Percentiles rank a stretch among this genome's conserved stretches.
These are phyloP conservation scores for Colletotrichum navitas DNA, from an alignment of 2,329 filamentous ascomycete genomes.

Conservation along the genomic window DNA sequence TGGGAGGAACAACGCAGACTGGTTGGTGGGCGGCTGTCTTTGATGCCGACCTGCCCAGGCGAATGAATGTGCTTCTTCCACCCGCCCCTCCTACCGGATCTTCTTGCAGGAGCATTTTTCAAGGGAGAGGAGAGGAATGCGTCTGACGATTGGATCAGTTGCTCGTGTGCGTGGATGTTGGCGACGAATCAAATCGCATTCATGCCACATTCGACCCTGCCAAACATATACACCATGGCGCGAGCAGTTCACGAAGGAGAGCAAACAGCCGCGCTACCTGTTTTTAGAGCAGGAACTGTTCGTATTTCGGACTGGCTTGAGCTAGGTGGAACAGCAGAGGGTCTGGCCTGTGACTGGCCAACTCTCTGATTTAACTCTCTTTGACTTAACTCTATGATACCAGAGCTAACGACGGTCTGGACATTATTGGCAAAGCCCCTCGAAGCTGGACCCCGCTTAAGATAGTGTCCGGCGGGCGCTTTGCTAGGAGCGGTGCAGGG, in stretches of 20 bases:
- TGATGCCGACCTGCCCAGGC: conserved; percentile 9
- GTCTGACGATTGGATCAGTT: conserved; percentile 15
- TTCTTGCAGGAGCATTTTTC: conserved; percentile 4
- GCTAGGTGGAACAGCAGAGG: background rate
- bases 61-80: background rate
- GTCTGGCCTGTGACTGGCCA: background rate
- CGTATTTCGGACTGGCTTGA: background rate
- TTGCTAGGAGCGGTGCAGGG: conserved; percentile 33
- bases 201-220: background rate
- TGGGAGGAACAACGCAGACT: background rate
- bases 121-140: conserved; percentile 8
- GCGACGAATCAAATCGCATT: background rate
- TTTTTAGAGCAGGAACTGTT: background rate
- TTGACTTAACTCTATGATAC: background rate
- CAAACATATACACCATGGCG: background rate
- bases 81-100: background rate
- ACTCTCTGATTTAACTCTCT: conserved; percentile 18
- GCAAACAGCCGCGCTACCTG: background rate
- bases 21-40: too few relatives aligned
- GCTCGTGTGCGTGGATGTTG: background rate
- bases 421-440: background rate
- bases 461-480: conserved; percentile 24
- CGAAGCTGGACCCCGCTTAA: conserved; percentile 18
- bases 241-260: background rate
- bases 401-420: conserved; percentile 18